A percentile compares a stretch with the other conserved stretches of the same genome.
Evolutionary conservation across 192 early-diverging fungal genomes (phyloP).

Genomic region (Gryganskiella cystojenkinii): DNA sequence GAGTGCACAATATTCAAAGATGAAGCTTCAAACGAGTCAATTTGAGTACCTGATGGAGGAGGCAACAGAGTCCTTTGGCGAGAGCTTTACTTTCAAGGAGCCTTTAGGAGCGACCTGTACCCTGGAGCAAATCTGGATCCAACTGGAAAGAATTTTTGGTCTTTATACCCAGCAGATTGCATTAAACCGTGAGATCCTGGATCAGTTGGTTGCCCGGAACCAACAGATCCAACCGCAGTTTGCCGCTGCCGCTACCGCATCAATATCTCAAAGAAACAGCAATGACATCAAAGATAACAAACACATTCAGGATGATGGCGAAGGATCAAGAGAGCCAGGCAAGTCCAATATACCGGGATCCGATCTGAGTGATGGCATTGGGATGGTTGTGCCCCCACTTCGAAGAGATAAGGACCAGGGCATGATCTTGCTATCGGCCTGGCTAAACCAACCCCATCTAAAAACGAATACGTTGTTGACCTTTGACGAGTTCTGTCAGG

Average conservation of each 20-base stretch:
- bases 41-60: slow-evolving; percentile 55
- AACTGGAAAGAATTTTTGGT: slow-evolving; percentile 21
- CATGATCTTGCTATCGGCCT: slow-evolving; percentile 56
- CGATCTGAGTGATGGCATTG: not conserved
- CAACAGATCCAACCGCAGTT: slow-evolving; percentile 12
- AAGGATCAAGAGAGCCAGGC: not conserved
- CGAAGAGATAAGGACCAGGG: slow-evolving; percentile 47
- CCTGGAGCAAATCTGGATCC: slow-evolving; percentile 50
- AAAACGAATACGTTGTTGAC: slow-evolving; percentile 18
- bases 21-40: slow-evolving; percentile 53
- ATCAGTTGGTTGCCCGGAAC: slow-evolving; percentile 27
- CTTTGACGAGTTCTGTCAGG: slow-evolving; percentile 56
- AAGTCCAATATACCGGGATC: not conserved
- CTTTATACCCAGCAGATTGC: slow-evolving; percentile 39
- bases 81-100: slow-evolving; percentile 40
- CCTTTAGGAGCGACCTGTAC: slow-evolving; percentile 52
- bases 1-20: slow-evolving; percentile 52
- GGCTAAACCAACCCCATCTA: slow-evolving; percentile 57
- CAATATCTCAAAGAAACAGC: not conserved
- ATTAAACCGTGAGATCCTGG: slow-evolving; percentile 32
- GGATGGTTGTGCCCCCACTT: slow-evolving; percentile 7
- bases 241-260: not conserved
- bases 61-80: slow-evolving; percentile 50
- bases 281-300: not conserved
- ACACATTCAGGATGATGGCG: not conserved